Conservation (phyloP, 129 eudicot genomes). For the Escallonia herrerae region DNA sequence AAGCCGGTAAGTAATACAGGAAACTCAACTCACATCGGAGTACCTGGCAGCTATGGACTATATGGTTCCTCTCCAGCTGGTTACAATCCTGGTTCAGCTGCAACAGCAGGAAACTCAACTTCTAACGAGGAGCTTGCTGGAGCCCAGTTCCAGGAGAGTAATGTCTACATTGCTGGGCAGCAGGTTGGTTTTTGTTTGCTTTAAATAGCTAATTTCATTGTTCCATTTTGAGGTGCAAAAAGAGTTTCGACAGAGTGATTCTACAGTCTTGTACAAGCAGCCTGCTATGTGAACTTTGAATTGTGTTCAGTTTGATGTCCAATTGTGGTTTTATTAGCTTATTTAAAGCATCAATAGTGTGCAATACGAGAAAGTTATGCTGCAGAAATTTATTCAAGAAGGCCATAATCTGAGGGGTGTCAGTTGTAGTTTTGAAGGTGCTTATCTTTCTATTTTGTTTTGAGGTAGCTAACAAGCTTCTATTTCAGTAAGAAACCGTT, state of each 20-base stretch:
- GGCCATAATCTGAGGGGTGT: no score
- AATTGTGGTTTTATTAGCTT: no score
- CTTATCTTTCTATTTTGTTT: no score
- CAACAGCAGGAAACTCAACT: slow-evolving; percentile 50
- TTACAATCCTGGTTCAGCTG: slow-evolving; percentile 40
- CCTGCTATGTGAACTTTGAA: background rate
- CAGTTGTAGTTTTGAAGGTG: no score
- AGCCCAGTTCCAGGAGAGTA: slow-evolving; percentile 70
- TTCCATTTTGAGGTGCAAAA: background rate
- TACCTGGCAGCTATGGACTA: slow-evolving; percentile 57
- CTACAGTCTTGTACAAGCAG: background rate
- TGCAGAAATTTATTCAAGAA: no score
- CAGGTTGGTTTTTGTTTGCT: slow-evolving; percentile 51
- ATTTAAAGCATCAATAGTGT: no score
- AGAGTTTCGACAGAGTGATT: background rate
- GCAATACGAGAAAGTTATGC: no score
- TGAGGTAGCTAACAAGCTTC: no score
- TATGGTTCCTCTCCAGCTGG: slow-evolving; percentile 52
- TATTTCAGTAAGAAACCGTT: no score
- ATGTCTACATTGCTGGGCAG: slow-evolving; percentile 52
- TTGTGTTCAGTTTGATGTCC: no score
- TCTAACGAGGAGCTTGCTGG: slow-evolving; percentile 63
- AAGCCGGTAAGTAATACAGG: slow-evolving; percentile 59
- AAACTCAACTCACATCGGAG: slow-evolving; percentile 44
- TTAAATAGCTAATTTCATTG: background rate